Base-by-base conservation (phyloP, 805 yeast species). In the Yarrowia yakushimensis region DNA sequence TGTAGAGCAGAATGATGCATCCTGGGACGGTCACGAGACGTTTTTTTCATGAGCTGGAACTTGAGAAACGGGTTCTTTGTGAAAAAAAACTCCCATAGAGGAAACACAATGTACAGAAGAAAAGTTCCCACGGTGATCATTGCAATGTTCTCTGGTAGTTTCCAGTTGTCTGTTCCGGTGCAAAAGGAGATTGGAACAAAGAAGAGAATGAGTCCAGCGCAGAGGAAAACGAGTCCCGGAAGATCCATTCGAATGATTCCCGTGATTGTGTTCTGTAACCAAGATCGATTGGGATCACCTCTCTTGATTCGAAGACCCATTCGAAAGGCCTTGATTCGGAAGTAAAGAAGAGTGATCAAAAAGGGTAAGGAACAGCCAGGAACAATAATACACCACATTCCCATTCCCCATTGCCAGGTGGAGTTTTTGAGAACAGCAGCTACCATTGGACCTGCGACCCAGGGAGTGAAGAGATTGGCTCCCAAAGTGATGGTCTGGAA, bases 371-470 rank as follows among this genome's bases (percentile, higher is more conserved):
- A 63, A 74, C 76, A 27, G 20, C 74, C 74, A 1, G 83, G 82
- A 65, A 76, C 71, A 28, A 81, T 74, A 37, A 80, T 74, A 17
- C 79, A 76, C 72, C 81, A 81, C 70, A 79, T 74, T 57, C 82
- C 82, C 66, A 76, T 80, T 27, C 82, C 85, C 80, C 81, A 78
- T 70, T 83, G 75, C 85, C 85, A 82, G 42, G 76, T 74, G 23
- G 64, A 66, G 36, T 65, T 65, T 13, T 72, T 67, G 18, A 79
- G 69, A 4, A 67, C 65, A 5, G 66, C 41, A 6, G 64, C 64
- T 17, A 73, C 69, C 45, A 71, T 45, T 23, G 63, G 64, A 6
- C 72, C 63, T 76, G 69, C 79, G 80, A 79, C 20, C 76, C 71
- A 57, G 74, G 78, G 65, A 76, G 72, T 60, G 79, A 66, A 65